Conservation (phyloP, 345 rosid species). For the Eutrema heterophyllum region DNA sequence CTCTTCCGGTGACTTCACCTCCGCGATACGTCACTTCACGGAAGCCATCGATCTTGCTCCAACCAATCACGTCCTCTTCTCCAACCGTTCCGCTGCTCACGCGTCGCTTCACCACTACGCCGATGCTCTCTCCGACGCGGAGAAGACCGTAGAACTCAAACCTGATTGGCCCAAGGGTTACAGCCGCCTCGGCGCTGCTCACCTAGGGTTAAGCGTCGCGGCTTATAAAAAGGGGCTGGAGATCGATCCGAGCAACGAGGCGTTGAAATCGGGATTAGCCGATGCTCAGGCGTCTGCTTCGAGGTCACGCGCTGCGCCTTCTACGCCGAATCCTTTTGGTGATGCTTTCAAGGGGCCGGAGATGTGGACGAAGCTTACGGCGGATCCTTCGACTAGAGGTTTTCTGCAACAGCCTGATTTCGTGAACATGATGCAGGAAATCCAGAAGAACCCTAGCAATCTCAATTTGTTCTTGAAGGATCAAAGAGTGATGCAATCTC, state of each 20-base stretch:
- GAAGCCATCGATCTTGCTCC: slow-evolving; percentile 74
- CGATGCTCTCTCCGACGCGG: slow-evolving; percentile 70
- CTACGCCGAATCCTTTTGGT: slow-evolving; percentile 45
- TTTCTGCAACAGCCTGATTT: slow-evolving; percentile 81
- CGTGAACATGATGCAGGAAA: slow-evolving; percentile 76
- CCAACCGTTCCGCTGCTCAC: slow-evolving; percentile 89
- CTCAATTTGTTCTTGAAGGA: slow-evolving; percentile 68
- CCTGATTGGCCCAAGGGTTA: slow-evolving; percentile 92
- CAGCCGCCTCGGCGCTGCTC: slow-evolving; percentile 87
- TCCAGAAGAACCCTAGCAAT: slow-evolving; percentile 74
- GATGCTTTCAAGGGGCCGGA: slow-evolving; percentile 80
- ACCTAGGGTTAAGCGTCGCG: slow-evolving; percentile 46
- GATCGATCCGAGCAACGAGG: slow-evolving; percentile 77
- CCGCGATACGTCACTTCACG: slow-evolving; percentile 74
- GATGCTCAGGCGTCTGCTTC: slow-evolving; percentile 63
- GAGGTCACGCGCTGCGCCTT: slow-evolving; percentile 31
- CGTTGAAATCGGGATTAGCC: slow-evolving; percentile 64
- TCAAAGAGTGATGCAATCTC: slow-evolving; percentile 86
- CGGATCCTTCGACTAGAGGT: slow-evolving; percentile 67
- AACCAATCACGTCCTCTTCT: slow-evolving; percentile 80
- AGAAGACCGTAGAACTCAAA: slow-evolving; percentile 84
- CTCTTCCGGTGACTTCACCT: slow-evolving; percentile 67
- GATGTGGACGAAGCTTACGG: slow-evolving; percentile 90
- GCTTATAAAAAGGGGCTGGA: slow-evolving; percentile 76
- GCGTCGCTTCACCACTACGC: slow-evolving; percentile 71